Base-by-base conservation (phyloP, 2,329 filamentous ascomycete genomes). In the Monilinia vaccinii-corymbosi region DNA sequence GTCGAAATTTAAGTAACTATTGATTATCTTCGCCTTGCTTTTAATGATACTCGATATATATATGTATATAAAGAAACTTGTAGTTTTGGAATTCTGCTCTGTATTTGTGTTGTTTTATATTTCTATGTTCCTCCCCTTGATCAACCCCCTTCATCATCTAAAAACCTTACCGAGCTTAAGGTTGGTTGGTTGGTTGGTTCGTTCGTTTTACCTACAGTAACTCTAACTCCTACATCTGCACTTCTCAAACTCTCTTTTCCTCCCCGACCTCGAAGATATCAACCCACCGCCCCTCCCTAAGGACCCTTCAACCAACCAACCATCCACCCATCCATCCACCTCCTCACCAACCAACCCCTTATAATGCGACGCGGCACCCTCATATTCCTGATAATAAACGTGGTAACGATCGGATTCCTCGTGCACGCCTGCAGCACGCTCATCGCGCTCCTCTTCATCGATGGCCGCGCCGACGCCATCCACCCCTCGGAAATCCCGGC, bases 371-470 rank as follows among this genome's bases (percentile, higher is more conserved):
- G 68, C 56, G 69, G 68, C 38, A 72, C 69, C 32, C 63, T 66
- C 40, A 65, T 71, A 60, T 73, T 73, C 63, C 59, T 73, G 16
- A 61, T 89, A 61, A 77, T 84, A 72, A 88, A 87, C 70, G 70
- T 87, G 55, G 64, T 85, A 62, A 77, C 90, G 64, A 73, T 91
- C 66, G 77, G 78, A 55, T 81, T 86, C 70, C 78, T 89, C 42
- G 74, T 91, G 36, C 80, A 85, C 74, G 80, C 78, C 63, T 85
- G 89, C 69, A 88, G 84, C 75, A 89, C 86, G 10, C 79, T 91
- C 40, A 79, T 91, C 61, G 82, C 83, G 10, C 79, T 91, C 13
- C 78, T 92, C 48, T 77, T 88, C 67, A 81, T 87, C 73, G 82
- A 87, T 74, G 86, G 84, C 63, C 77, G 81, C 21, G 78, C 79